Percentiles rank a stretch among this genome's conserved stretches.
Conservation (phyloP, 148 eudicot species). For the Rhododendron kiyosumense region DNA sequence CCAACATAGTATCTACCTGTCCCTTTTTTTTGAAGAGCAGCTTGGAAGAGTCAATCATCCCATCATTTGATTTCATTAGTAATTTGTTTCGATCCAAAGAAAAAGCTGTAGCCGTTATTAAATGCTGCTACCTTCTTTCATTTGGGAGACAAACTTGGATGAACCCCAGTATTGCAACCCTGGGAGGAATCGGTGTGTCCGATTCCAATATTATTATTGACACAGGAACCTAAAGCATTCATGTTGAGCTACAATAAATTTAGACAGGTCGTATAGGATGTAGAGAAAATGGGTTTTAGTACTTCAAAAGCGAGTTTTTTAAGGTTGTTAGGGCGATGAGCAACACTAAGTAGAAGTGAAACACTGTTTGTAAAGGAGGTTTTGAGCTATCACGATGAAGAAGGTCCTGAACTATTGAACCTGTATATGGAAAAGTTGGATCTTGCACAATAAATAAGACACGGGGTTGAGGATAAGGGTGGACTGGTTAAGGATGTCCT, state of each 20-base stretch:
- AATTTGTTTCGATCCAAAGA: not conserved
- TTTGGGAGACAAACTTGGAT: not conserved
- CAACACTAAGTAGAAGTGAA: too few species aligned
- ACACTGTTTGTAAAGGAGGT: not conserved
- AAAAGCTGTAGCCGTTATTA: not conserved
- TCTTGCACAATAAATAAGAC: not conserved
- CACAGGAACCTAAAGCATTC: not conserved
- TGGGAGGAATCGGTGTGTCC: not conserved
- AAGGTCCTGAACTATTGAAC: not conserved
- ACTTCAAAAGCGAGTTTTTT: too few species aligned
- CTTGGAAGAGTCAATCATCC: not conserved
- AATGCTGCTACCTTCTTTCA: not conserved
- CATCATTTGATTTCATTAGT: not conserved
- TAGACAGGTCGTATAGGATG: too few species aligned
- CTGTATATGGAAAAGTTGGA: not conserved
- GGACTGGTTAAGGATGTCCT: not conserved
- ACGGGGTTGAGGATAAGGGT: not conserved
- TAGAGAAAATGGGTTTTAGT: too few species aligned
- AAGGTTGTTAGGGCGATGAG: too few species aligned
- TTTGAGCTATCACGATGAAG: not conserved
- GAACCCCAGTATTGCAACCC: not conserved
- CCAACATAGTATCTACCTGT: not conserved
- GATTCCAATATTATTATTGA: conserved; percentile 6
- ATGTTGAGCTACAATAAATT: too few species aligned
- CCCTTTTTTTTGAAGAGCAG: not conserved